These are phyloP conservation scores for Arxiozyma slooffiae DNA, from an alignment of 1,139 yeast genomes.

Conservation along the genomic window DNA sequence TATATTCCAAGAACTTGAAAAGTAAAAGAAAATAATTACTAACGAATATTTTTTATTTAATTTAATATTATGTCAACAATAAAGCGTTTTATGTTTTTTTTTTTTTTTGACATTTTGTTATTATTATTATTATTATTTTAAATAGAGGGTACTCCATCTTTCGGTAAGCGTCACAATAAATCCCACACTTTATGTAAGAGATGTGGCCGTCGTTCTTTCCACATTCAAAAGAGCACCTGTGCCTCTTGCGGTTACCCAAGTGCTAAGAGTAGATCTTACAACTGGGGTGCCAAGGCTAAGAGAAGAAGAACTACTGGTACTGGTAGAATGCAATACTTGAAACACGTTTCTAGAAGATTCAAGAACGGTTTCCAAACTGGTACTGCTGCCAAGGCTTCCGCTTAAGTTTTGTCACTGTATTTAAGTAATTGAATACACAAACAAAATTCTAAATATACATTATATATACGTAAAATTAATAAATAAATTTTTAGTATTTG, in stretches of 20 bases:
- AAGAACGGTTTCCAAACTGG: conserved; percentile 98
- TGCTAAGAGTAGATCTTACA: conserved; percentile 95
- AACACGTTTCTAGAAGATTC: conserved; percentile 94
- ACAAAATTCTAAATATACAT: neutral
- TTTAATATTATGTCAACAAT: neutral
- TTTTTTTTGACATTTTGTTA: too few species aligned
- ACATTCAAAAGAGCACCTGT: conserved; percentile 98
- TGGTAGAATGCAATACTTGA: conserved; percentile 98
- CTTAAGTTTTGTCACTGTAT: conserved; percentile 12
- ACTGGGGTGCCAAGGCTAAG: conserved; percentile 99
- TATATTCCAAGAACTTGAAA: conserved; percentile 16
- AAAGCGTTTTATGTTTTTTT: too few species aligned
- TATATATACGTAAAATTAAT: neutral
- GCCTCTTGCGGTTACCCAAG: conserved; percentile 99
- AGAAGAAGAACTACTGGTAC: conserved; percentile 99
- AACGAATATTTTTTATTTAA: conserved; percentile 5
- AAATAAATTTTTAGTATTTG: neutral
- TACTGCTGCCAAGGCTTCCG: conserved; percentile 37
- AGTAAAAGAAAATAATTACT: conserved; percentile 11
- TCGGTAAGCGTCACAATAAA: conserved; percentile 99
- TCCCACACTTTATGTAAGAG: conserved; percentile 99
- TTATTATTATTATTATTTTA: conserved; percentile 13
- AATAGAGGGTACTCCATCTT: conserved; percentile 99
- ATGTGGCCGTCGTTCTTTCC: conserved; percentile 99
- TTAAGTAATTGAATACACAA: neutral